Base-by-base conservation (phyloP, 768 basidiomycete genomes). In the Udeniomyces megalosporus region DNA sequence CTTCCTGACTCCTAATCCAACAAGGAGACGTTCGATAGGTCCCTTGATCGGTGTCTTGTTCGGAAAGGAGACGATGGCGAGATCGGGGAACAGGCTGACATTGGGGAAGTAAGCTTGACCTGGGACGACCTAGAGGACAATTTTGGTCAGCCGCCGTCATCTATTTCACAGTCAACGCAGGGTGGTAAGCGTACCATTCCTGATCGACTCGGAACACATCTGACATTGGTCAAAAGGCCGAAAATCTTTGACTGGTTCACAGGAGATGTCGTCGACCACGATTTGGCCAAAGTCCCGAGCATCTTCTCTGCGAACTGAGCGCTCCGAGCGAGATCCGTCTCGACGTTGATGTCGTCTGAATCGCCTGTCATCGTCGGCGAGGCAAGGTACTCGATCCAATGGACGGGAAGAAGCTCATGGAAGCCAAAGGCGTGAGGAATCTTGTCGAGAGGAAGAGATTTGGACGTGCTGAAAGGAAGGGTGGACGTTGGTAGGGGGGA, bases 51-150 rank as follows among this genome's bases (percentile, higher is more conserved):
- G 58, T 1, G 75, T 68, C 2, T 80, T 81, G 5, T 84, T 86
- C 1, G 87, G 80, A 49, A 95, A 75, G 1, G 76, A 79, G 6
- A 91, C 82, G 47, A 88, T 80, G 0, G 92, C 83, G 29, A 93
- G 77, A 71, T 97, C 92, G n/a, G 81, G 79, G 71, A 99, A 96
- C 49, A 96, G 76, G 68, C 87, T 82, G 47, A 84, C 88, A 64
- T 81, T 88, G 12, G 84, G 75, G 70, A 95, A 92, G 74, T 95
- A 96, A n/a, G 74, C 71, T 61, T 88, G 81, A 8, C 75, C 74
- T 0, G 92, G 88, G 44, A 73, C 69, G 64, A 81, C 83, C 60
- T 7, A 38, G 0, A 10, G 15, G 11, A 34, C 46, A 17, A 38
- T 17, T 12, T 14, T 2, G 29, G 47, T 44, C 55, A 57, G 35